A percentile compares a stretch with the other conserved stretches of the same genome.
These are phyloP conservation scores for Alternaria incomplexa DNA, from an alignment of 2,329 filamentous ascomycete species.

Conservation along the genomic window DNA sequence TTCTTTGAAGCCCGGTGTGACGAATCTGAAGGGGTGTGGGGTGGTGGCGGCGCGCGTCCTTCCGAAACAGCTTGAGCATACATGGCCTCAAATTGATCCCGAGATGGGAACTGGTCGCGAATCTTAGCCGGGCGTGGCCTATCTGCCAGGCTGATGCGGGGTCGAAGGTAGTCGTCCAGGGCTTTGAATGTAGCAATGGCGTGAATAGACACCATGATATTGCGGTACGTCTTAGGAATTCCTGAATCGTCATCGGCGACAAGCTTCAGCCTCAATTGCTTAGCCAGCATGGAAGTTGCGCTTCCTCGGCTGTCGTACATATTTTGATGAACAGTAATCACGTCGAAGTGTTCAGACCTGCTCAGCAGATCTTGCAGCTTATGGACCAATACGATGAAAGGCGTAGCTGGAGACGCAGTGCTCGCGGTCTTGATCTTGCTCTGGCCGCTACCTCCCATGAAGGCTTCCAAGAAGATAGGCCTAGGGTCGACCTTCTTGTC, in stretches of 20 bases:
- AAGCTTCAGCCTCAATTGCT: conserved; percentile 88
- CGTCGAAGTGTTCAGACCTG: conserved; percentile 96
- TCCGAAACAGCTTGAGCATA: conserved; percentile 74
- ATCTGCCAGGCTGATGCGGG: conserved; percentile 81
- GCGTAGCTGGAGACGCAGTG: conserved; percentile 74
- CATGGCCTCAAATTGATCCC: conserved; percentile 69
- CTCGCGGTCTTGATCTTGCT: conserved; percentile 68
- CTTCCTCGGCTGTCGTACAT: conserved; percentile 90
- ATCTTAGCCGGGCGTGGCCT: conserved; percentile 68
- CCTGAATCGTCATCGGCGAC: conserved; percentile 89
- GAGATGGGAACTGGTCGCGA: conserved; percentile 62
- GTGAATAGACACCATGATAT: conserved; percentile 98
- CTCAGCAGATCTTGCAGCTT: conserved; percentile 96
- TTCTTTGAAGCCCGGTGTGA: conserved; percentile 41
- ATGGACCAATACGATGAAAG: conserved; percentile 88
- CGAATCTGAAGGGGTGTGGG: conserved; percentile 43
- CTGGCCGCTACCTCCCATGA: conserved; percentile 77
- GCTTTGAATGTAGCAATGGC: conserved; percentile 98
- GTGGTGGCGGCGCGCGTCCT: conserved; percentile 45
- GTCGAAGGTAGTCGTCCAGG: conserved; percentile 91
- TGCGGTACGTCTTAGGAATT: conserved; percentile 84
- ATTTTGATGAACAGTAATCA: conserved; percentile 93
- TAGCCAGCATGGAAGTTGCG: conserved; percentile 93
- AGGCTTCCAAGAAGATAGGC: conserved; percentile 85
- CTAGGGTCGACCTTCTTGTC: conserved; percentile 65